phyloP scores from a whole-genome alignment of 2,329 filamentous ascomycete genomes.

The Beauveria brongniartii region DNA sequence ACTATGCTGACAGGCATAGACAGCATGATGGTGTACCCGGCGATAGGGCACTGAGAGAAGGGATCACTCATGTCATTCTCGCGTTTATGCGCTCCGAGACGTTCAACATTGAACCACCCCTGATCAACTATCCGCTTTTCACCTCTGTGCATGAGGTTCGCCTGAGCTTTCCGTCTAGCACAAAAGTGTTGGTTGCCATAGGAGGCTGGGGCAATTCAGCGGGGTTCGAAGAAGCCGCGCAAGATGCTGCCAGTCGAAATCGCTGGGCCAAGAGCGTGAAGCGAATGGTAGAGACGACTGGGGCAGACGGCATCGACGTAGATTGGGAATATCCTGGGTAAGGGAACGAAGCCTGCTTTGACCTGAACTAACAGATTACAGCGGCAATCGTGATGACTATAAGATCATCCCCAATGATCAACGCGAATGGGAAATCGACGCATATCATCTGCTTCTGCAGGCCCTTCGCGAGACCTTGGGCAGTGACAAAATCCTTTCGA shows the following conservation, averaged over 20 bases:
- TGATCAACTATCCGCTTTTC: constrained; percentile 42
- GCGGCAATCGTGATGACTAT: constrained; percentile 64
- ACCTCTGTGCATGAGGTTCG: constrained; percentile 41
- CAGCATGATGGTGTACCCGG: constrained; percentile 38
- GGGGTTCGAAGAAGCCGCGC: constrained; percentile 53
- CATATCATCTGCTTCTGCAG: constrained; percentile 53
- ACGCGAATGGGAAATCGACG: constrained; percentile 53
- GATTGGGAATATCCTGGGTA: constrained; percentile 58
- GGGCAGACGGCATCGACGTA: constrained; percentile 57
- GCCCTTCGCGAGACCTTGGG: constrained; percentile 52
- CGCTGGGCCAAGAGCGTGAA: constrained; percentile 58
- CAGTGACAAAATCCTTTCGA: constrained; percentile 50
- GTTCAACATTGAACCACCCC: constrained; percentile 38
- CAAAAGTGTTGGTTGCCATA: constrained; percentile 62
- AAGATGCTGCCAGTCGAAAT: constrained; percentile 40
- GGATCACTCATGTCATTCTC: constrained; percentile 49
- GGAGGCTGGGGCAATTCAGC: constrained; percentile 66
- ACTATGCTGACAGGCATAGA: constrained; percentile 21
- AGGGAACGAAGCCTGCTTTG: neutral
- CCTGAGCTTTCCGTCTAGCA: constrained; percentile 37
- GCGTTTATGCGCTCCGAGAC: constrained; percentile 47
- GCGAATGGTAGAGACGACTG: constrained; percentile 51
- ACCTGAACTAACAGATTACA: constrained; percentile 14
- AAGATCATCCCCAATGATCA: constrained; percentile 52
- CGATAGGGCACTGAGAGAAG: constrained; percentile 24